A percentile compares a stretch with the other conserved stretches of the same genome.
Evolutionary conservation across 139 green algal genomes (phyloP).

Genomic region (Haematococcus lacustris): DNA sequence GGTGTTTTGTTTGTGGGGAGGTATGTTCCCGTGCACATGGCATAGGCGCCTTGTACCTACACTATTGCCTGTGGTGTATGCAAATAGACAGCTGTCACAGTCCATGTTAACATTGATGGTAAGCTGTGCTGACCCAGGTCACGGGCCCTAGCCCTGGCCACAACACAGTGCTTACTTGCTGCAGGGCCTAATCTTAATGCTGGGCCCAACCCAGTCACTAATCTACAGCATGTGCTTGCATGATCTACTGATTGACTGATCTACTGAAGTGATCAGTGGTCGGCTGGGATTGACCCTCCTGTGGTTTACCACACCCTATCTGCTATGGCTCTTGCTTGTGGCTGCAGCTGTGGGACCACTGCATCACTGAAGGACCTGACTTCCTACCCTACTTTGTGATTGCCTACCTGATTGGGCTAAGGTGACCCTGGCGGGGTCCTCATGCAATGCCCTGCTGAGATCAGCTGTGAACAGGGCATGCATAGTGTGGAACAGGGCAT

Average conservation of each 20-base stretch:
- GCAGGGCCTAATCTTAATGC: not conserved
- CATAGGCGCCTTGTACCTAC: too few species aligned
- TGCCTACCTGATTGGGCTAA: conserved; percentile 35
- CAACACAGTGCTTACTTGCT: not conserved
- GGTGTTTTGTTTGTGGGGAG: not conserved
- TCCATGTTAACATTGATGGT: too few species aligned
- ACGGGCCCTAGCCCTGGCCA: too few species aligned
- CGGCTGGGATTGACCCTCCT: not conserved
- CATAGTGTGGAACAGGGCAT: too few species aligned
- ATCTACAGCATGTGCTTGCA: not conserved
- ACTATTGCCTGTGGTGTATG: too few species aligned
- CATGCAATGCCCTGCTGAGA: too few species aligned
- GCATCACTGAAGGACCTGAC: conserved; percentile 38
- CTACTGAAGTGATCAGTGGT: not conserved
- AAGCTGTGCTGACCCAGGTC: too few species aligned
- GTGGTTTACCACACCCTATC: not conserved
- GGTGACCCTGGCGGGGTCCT: too few species aligned
- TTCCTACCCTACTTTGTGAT: conserved; percentile 46
- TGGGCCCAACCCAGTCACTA: not conserved
- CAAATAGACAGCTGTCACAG: too few species aligned
- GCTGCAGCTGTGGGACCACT: conserved; percentile 52
- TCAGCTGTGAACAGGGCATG: too few species aligned
- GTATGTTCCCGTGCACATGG: too few species aligned
- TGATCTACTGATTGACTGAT: not conserved
- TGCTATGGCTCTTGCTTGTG: not conserved